Base-by-base conservation (phyloP, 768 basidiomycete species). In the Amanita rubescens region DNA sequence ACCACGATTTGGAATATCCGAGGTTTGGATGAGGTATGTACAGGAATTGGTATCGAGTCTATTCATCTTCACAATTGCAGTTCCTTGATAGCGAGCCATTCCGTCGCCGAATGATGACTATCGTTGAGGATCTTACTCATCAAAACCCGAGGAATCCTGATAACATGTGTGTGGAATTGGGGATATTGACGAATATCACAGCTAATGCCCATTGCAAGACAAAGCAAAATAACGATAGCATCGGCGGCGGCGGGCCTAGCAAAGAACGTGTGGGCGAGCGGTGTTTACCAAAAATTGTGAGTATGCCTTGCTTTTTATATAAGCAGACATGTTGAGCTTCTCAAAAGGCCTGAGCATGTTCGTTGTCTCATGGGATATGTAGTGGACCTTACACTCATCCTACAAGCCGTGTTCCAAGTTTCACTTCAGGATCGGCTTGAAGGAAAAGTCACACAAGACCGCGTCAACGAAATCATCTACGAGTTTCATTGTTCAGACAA, bases 341-440 rank as follows among this genome's bases (percentile, higher is more conserved):
- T 17, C 22, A 9, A n/a, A 22, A 34, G 34, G 22, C 49, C 49
- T n/a, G 27, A 27, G 44, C 37, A 49, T 11, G 38, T 38, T 15
- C 49, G 49, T 24, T 49, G 49, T 15, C 37, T 49, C 7, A 49
- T 49, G 34, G 49, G 49, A 14, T 49, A 49, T 34, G 49, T 49
- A 2, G 49, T 49, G 15, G 37, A 49, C 49, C 37, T 49, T 22
- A 49, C 22, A n/a, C 20, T 49, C 6, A 49, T 49, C 15, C 22
- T 39, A 10, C 49, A 49, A 24, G 35, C 34, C 12, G 15, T 49
- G 0, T 49, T 39, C 24, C 49, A 25, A 14, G 34, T 19, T 24
- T 49, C 49, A 7, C 49, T 49, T 24, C 7, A 22, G 5, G 22
- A 38, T 25, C 10, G 14, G 4, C 19, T 17, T 10, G 35, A 39